Conservation (phyloP, 208 protist genomes). For the Crithidia sp. region DNA sequence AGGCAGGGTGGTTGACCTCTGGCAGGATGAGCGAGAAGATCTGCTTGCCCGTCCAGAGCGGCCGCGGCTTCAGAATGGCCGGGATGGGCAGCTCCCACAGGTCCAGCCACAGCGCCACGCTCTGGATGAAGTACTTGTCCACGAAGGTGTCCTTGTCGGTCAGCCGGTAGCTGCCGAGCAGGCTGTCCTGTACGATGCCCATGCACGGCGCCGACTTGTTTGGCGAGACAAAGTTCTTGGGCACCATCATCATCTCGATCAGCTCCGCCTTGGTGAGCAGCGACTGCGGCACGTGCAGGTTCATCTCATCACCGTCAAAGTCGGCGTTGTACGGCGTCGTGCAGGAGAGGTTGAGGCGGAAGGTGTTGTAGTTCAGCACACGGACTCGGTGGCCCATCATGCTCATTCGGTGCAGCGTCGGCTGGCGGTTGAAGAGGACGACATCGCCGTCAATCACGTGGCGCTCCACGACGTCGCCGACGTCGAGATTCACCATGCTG, state of each 20-base stretch:
- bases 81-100: slow-evolving; percentile 96
- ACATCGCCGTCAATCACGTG: slow-evolving; percentile 99
- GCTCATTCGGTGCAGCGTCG: slow-evolving; percentile 99
- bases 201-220: slow-evolving; percentile 99
- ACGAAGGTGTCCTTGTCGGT: slow-evolving; percentile 97
- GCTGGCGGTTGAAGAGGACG: slow-evolving; percentile 99
- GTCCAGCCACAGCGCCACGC: slow-evolving; percentile 97
- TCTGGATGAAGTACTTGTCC: slow-evolving; percentile 97
- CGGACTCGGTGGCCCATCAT: slow-evolving; percentile 99
- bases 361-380: slow-evolving; percentile 99
- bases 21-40: slow-evolving; percentile 98
- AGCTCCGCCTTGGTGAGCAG: slow-evolving; percentile 97
- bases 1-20: slow-evolving; percentile 89
- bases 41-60: slow-evolving; percentile 99
- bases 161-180: slow-evolving; percentile 95
- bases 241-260: slow-evolving; percentile 99
- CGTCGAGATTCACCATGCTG: slow-evolving; percentile 88
- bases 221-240: slow-evolving; percentile 99
- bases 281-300: slow-evolving; percentile 99
- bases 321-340: slow-evolving; percentile 99
- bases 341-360: slow-evolving; percentile 99
- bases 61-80: slow-evolving; percentile 97
- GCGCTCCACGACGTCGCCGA: slow-evolving; percentile 96
- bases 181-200: slow-evolving; percentile 99
- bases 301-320: slow-evolving; percentile 99